These are phyloP conservation scores for Entomortierella beljakovae DNA, from an alignment of 192 early-diverging fungal genomes.

Conservation along the genomic window DNA sequence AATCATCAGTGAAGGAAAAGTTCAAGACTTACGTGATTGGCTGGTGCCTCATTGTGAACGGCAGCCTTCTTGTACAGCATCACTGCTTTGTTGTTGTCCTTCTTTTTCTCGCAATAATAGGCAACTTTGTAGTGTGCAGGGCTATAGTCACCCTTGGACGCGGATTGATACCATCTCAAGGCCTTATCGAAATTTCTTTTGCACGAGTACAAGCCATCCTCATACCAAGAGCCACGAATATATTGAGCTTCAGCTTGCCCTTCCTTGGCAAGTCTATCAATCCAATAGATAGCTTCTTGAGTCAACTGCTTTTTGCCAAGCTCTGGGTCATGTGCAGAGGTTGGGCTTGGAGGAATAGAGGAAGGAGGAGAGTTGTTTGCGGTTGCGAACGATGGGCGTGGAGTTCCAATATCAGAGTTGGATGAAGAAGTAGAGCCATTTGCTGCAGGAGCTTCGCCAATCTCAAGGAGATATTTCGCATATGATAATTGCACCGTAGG, in stretches of 20 bases:
- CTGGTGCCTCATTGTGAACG: constrained; percentile 68
- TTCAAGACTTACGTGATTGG: constrained; percentile 68
- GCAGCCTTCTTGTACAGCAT: constrained; percentile 79
- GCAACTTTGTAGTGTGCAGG: constrained; percentile 77
- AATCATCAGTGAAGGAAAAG: constrained; percentile 11
- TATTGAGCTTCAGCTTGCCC: constrained; percentile 80
- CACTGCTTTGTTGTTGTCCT: constrained; percentile 70
- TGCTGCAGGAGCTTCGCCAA: constrained; percentile 47
- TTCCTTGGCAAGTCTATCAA: constrained; percentile 75
- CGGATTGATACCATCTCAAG: constrained; percentile 67
- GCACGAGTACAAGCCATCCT: constrained; percentile 68
- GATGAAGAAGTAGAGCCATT: background rate
- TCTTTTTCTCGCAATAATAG: constrained; percentile 70
- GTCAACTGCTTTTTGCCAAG: constrained; percentile 54
- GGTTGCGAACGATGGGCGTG: constrained; percentile 5
- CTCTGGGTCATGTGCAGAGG: constrained; percentile 11
- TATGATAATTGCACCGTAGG: constrained; percentile 78
- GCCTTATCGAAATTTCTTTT: constrained; percentile 75
- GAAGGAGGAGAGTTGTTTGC: constrained; percentile 2
- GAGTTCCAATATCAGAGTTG: background rate
- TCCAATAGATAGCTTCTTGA: constrained; percentile 78
- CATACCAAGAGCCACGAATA: constrained; percentile 80
- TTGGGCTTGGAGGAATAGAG: constrained; percentile 10
- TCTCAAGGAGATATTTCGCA: constrained; percentile 80
- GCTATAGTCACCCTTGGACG: constrained; percentile 73